Evolutionary conservation across 2,329 filamentous ascomycete genomes (phyloP).

Genomic region (Coniochaeta sp.): DNA sequence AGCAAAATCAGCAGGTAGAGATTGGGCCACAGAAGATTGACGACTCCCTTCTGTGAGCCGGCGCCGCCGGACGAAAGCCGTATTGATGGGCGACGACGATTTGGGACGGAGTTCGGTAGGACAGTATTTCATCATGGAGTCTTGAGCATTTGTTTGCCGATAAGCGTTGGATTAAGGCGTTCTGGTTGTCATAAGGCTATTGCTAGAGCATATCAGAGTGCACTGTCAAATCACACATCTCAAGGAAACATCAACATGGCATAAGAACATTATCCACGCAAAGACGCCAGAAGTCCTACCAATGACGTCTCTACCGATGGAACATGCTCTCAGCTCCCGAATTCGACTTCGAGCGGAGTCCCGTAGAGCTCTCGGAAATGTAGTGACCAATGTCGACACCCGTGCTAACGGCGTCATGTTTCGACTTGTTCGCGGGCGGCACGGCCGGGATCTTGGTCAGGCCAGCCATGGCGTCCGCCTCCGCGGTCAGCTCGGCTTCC

Average conservation of each 20-base stretch:
- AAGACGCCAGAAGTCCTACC: too few relatives aligned
- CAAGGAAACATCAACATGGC: neutral
- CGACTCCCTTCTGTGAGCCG: neutral
- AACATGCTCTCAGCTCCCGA: neutral
- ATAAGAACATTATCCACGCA: too few relatives aligned
- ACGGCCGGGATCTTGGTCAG: neutral
- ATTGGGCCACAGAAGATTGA: neutral
- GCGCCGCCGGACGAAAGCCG: neutral
- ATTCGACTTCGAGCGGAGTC: neutral
- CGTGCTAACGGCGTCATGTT: neutral
- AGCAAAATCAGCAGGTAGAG: neutral
- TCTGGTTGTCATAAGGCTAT: neutral
- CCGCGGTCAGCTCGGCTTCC: neutral
- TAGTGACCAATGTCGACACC: neutral
- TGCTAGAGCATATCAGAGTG: too few relatives aligned
- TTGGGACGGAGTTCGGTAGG: neutral
- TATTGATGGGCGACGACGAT: neutral
- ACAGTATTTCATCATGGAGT: neutral
- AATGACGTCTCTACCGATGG: neutral
- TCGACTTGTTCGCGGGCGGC: neutral
- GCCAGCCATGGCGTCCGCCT: neutral
- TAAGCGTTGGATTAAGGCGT: neutral
- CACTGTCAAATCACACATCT: neutral
- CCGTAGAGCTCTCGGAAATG: neutral
- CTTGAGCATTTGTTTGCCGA: neutral